Evolutionary conservation across 2,329 filamentous ascomycete species (phyloP), one percentile per base, ranked within the genome.

Genomic region (Albophoma yamanashiensis): DNA sequence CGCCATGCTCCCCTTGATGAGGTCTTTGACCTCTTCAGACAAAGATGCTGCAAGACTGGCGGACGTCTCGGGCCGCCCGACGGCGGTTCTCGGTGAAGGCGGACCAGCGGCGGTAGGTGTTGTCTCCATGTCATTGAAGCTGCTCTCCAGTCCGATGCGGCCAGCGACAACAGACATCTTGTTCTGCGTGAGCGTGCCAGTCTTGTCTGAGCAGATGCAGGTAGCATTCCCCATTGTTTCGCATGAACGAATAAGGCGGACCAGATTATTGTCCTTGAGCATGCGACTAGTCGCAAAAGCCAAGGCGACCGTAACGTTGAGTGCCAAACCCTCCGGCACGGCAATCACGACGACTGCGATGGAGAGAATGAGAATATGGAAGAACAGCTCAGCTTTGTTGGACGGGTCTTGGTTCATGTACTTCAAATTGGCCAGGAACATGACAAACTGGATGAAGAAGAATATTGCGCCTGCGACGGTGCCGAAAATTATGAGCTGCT

Each of bases 181-280:
- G 64, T 86, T 86, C 63, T 85, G 80, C 0, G 84, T 87, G 27
- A 88, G 73, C 0, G 85, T 88, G 4, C 85, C 85, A 0, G 84
- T 87, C 69, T 88, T 88, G 66, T 87, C 85, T 0, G 83, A 86
- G 67, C 84, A 87, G 56, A 87, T 79, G 9, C 79, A 83, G 0
- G 83, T 86, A 11, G 82, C 82, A 65, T 85, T 86, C 9, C 83
- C 83, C 83, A 86, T 86, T 7, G 82, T 84, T 64, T 86, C 83
- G 64, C 82, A 84, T 1, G 83, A 83, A 57, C 81, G 77, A 40
- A 86, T 71, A 39, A 83, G 74, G 15, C 83, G 81, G 55, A 86
- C 83, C 55, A 86, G 68, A 62, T 86, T 86, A 64, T 86, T 85
- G 64, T 86, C 83, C 67, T 79, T 81, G 15, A 86, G 75, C 83